Conservation (phyloP, 2,329 filamentous ascomycete species). For the Aspergillus sp. region DNA sequence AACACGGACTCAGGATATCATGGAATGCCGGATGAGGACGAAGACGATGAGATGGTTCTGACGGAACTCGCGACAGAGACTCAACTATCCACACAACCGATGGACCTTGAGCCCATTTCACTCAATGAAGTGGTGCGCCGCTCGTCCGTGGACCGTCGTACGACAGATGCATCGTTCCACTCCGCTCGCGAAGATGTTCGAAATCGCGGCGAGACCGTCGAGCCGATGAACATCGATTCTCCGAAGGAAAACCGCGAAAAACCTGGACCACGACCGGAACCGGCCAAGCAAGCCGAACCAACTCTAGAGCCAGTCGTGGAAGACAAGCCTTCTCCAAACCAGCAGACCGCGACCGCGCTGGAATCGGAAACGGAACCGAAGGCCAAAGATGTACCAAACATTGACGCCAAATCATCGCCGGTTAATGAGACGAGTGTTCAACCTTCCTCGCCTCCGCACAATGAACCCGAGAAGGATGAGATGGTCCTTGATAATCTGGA, state of each 20-base stretch:
- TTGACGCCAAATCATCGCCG: conserved; percentile 22
- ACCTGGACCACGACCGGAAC: conserved; percentile 21
- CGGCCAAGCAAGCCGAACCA: conserved; percentile 11
- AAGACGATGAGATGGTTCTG: conserved; percentile 45
- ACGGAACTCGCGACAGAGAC: conserved; percentile 37
- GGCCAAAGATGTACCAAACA: conserved; percentile 16
- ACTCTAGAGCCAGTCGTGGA: conserved; percentile 2
- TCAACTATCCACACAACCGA: conserved; percentile 39
- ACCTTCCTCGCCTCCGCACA: conserved; percentile 24
- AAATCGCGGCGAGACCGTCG: conserved; percentile 41
- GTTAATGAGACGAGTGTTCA: conserved; percentile 21
- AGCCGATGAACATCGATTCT: conserved; percentile 41
- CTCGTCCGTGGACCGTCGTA: conserved; percentile 40
- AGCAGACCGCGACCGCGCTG: not conserved
- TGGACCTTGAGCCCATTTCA: conserved; percentile 34
- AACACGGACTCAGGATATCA: conserved; percentile 55
- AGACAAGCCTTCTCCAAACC: not conserved
- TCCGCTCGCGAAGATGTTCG: conserved; percentile 48
- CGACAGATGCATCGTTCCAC: conserved; percentile 52
- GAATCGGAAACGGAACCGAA: conserved; percentile 21
- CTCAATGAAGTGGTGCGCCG: conserved; percentile 26
- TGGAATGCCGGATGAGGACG: conserved; percentile 45
- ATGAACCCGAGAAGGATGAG: conserved; percentile 35
- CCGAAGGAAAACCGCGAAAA: conserved; percentile 27
- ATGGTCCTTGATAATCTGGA: conserved; percentile 45